Evolutionary conservation across 2,329 filamentous ascomycete species (phyloP), one percentile per base, ranked within the genome.

Genomic region (Aspergillus phoenicis): DNA sequence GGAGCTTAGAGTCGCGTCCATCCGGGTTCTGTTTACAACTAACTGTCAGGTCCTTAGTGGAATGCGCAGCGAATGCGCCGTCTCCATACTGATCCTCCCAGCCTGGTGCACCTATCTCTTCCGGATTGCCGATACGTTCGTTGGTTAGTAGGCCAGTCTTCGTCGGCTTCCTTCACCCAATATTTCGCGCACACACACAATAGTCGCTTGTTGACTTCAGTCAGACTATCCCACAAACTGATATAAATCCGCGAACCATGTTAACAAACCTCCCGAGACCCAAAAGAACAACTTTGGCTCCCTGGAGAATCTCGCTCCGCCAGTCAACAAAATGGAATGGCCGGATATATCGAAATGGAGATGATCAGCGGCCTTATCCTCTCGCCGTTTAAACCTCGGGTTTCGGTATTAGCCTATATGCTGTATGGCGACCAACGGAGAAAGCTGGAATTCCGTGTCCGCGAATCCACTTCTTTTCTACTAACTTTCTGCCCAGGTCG

Each of bases 341-440:
- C 22, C 56, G 56, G 56, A 52, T 58, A 52, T 43, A 36, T 58
- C 56, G 56, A 47, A 30, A 24, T 28, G 45, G 20, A 41, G 41
- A 33, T 39, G 43, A 39, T 36, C 33, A 59, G 48, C 51, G 36
- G 17, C 24, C 51, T 59, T 47, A 30, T 59, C 28, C 41, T 41
- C 26, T 33, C 13, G 38, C 36, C n/a, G 26, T 59, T 24, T 26
- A 47, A 33, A 56, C 53, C 41, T 56, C 53, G 53, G 52, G 41
- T 41, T 17, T 53, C 28, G 20, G 24, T 7, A 30, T 30, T 41
- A 30, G 13, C 41, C 41, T 11, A 6, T 22, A 10, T 22, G 20
- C 22, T 22, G 24, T 17, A 22, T 17, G 17, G 17, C 17, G 41
- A 6, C 41, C 41, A 45, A 22, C 41, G 17, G 41, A 45, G 17